Percentiles rank a stretch among this genome's conserved stretches.
Conservation (phyloP, 768 basidiomycete genomes). For the Boletus bicolor region DNA sequence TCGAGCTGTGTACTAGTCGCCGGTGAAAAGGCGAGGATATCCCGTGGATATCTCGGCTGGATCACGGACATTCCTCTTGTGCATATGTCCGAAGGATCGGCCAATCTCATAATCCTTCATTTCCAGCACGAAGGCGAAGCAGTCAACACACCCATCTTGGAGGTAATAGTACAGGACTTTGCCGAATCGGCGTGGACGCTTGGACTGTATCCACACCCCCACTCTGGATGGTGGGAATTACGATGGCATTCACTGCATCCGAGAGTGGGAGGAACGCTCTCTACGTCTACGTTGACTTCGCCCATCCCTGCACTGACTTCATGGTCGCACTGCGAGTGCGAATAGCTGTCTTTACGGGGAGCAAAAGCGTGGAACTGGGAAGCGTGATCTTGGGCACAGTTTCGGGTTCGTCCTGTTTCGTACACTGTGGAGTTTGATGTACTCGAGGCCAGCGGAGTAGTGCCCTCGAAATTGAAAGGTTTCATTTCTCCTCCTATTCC, state of each 20-base stretch:
- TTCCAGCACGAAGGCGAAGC: slow-evolving; percentile 25
- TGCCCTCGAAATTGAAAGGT: neutral
- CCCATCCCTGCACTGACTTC: slow-evolving; percentile 5
- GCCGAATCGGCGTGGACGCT: slow-evolving; percentile 17
- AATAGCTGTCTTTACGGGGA: slow-evolving; percentile 7
- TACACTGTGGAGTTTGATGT: neutral
- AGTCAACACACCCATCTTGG: slow-evolving; percentile 24
- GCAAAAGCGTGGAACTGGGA: no score
- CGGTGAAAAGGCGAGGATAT: slow-evolving; percentile 33
- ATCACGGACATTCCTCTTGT: slow-evolving; percentile 49
- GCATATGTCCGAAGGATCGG: slow-evolving; percentile 57
- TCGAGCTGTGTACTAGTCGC: slow-evolving; percentile 41
- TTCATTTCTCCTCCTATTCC: neutral
- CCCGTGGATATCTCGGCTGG: slow-evolving; percentile 32
- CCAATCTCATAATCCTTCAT: slow-evolving; percentile 52
- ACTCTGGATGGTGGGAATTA: slow-evolving; percentile 21
- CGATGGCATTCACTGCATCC: slow-evolving; percentile 29
- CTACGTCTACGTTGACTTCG: slow-evolving; percentile 18
- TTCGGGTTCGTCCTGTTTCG: neutral
- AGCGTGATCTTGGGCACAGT: no score
- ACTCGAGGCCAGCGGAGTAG: slow-evolving; percentile 15
- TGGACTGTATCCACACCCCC: slow-evolving; percentile 18
- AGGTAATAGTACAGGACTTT: slow-evolving; percentile 23
- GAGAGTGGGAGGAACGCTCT: no score
- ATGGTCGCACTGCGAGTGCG: neutral